Evolutionary conservation across 176 grass and related monocot species (phyloP).

Genomic region (Aegilops tauschii): DNA sequence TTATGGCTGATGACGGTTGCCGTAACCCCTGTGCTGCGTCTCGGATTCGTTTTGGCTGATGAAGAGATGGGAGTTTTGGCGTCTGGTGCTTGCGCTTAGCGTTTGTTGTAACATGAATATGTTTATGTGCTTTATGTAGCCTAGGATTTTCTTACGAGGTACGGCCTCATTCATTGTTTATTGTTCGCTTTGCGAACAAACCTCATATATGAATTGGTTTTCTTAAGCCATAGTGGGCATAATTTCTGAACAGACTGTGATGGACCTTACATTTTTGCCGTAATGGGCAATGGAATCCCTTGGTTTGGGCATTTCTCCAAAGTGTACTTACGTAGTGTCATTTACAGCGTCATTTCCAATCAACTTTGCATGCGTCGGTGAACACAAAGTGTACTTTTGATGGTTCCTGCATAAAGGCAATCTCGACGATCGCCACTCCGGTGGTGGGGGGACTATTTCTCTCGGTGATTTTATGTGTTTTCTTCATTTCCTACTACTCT

Average conservation of each 20-base stretch:
- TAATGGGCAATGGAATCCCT: not conserved
- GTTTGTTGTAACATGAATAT: conserved; percentile 26
- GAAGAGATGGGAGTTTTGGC: conserved; percentile 5
- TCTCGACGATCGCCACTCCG: too few species aligned
- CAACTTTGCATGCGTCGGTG: too few species aligned
- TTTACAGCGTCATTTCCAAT: not conserved
- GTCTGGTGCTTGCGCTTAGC: not conserved
- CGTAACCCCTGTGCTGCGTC: not conserved
- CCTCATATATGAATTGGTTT: not conserved
- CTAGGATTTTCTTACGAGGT: conserved; percentile 33
- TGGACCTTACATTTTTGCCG: not conserved
- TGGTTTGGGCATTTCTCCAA: not conserved
- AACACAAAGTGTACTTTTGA: too few species aligned
- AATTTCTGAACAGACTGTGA: not conserved
- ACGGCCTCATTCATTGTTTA: conserved; percentile 33
- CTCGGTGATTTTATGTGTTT: too few species aligned
- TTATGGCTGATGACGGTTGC: not conserved
- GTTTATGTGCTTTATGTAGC: conserved; percentile 24
- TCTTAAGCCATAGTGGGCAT: not conserved
- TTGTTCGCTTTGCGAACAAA: conserved; percentile 20
- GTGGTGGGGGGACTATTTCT: too few species aligned
- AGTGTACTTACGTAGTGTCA: not conserved
- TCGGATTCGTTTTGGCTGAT: conserved; percentile 32
- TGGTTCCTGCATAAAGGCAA: too few species aligned
- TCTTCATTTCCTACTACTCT: too few species aligned